These are phyloP conservation scores for Rubia peregrina DNA, from an alignment of 305 asterid genomes.

Conservation along the genomic window DNA sequence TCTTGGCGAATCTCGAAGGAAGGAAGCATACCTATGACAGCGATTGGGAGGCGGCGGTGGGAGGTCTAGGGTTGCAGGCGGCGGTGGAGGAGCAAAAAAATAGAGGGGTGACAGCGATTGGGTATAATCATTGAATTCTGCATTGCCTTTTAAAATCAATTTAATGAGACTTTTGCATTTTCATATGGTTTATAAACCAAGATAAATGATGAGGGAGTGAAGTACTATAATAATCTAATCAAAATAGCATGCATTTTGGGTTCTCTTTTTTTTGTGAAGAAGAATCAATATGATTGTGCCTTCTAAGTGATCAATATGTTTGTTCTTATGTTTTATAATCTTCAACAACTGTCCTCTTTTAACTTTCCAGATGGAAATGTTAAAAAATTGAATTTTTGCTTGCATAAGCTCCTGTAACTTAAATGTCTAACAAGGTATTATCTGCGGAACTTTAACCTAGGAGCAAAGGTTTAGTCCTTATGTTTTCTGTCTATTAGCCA, in stretches of 20 bases:
- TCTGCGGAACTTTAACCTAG: background rate
- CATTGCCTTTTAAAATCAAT: background rate
- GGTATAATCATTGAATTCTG: slow-evolving; percentile 20
- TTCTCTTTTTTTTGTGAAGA: background rate
- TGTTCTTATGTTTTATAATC: background rate
- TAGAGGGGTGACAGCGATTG: no score
- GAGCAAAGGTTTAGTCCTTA: background rate
- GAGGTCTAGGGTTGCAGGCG: no score
- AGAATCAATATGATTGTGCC: background rate
- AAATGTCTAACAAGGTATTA: background rate
- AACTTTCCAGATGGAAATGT: background rate
- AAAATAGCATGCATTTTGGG: slow-evolving; percentile 20
- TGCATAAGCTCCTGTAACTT: background rate
- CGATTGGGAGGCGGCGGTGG: no score
- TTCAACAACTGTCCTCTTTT: background rate
- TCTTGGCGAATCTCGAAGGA: no score
- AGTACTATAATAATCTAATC: slow-evolving; percentile 40
- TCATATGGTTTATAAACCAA: slow-evolving; percentile 50
- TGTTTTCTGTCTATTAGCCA: background rate
- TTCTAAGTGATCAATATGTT: background rate
- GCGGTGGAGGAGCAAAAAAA: no score
- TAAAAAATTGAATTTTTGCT: background rate
- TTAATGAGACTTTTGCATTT: slow-evolving; percentile 10
- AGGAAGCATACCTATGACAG: no score
- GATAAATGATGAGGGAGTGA: slow-evolving; percentile 40